Evolutionary conservation across 495 filamentous ascomycete genomes (phyloP).

Genomic region (Acidiella bohemica): DNA sequence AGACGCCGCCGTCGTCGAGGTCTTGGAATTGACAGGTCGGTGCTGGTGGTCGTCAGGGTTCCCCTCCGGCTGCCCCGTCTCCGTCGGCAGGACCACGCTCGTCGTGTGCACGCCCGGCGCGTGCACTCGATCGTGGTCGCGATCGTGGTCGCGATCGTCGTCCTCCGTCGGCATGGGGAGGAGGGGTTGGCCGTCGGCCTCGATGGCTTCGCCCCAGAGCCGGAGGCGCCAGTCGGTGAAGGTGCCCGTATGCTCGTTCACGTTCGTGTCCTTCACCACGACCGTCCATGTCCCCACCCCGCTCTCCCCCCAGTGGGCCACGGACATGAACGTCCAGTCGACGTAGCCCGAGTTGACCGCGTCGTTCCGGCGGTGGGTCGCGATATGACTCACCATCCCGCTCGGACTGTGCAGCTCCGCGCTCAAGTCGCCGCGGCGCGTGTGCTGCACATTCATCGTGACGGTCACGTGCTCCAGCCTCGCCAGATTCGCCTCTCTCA

Average conservation of each 20-base stretch:
- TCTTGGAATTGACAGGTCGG: conserved; percentile 57
- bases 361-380: conserved; percentile 56
- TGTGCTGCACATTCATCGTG: conserved; percentile 90
- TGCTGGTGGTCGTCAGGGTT: conserved; percentile 59
- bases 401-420: conserved; percentile 81
- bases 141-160: conserved; percentile 68
- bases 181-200: conserved; percentile 51
- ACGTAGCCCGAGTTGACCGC: conserved; percentile 55
- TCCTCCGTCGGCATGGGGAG: conserved; percentile 75
- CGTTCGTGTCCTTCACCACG: conserved; percentile 70
- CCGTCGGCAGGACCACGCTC: conserved; percentile 34
- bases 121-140: conserved; percentile 54
- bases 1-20: conserved; percentile 30
- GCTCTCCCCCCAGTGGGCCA: conserved; percentile 90
- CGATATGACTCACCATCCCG: conserved; percentile 71
- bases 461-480: conserved; percentile 87
- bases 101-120: conserved; percentile 39
- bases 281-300: conserved; percentile 83
- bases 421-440: conserved; percentile 75
- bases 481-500: conserved; percentile 70
- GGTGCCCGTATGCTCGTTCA: conserved; percentile 60
- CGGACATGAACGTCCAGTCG: conserved; percentile 98
- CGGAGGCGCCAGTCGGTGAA: conserved; percentile 90
- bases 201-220: conserved; percentile 79
- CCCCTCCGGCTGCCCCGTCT: conserved; percentile 32